Conservation (phyloP, 2,329 filamentous ascomycete species). For the Didymella segeticola region DNA sequence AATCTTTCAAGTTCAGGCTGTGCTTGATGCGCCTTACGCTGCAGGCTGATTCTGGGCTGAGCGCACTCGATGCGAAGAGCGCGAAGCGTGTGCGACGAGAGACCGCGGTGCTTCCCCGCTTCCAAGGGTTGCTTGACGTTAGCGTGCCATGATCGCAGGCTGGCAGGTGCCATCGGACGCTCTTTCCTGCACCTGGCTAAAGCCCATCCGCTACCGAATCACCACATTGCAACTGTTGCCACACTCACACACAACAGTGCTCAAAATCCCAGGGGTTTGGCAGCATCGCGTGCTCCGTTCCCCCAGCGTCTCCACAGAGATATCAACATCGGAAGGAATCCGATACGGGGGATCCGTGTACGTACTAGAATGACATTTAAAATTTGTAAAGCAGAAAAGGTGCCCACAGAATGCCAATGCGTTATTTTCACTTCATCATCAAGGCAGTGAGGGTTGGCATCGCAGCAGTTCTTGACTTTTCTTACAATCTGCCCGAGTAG, state of each 20-base stretch:
- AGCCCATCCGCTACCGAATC: conserved; percentile 6
- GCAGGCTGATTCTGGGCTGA: conserved; percentile 14
- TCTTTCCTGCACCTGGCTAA: conserved; percentile 6
- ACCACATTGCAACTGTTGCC: conserved; percentile 9
- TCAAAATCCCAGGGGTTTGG: neutral
- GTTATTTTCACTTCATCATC: conserved; percentile 1
- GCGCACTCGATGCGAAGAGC: conserved; percentile 8
- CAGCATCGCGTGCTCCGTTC: conserved; percentile 12
- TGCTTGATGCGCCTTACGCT: conserved; percentile 11
- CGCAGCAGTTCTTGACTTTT: conserved; percentile 14
- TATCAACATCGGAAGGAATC: conserved; percentile 8
- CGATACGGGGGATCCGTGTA: conserved; percentile 6
- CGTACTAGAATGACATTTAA: conserved; percentile 4
- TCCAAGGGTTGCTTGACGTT: neutral
- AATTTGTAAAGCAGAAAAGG: neutral
- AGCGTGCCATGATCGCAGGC: conserved; percentile 1
- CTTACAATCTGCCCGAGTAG: conserved; percentile 7
- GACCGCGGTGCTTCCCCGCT: conserved; percentile 13
- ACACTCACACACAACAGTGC: conserved; percentile 3
- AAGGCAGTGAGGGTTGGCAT: conserved; percentile 6
- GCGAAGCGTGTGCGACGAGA: conserved; percentile 13
- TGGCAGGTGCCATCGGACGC: conserved; percentile 14
- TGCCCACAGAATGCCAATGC: conserved; percentile 3
- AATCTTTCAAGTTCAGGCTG: neutral
- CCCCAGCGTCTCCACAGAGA: conserved; percentile 15